phyloP scores from a whole-genome alignment of 495 filamentous ascomycete genomes.

The Gamarada debralockiae region DNA sequence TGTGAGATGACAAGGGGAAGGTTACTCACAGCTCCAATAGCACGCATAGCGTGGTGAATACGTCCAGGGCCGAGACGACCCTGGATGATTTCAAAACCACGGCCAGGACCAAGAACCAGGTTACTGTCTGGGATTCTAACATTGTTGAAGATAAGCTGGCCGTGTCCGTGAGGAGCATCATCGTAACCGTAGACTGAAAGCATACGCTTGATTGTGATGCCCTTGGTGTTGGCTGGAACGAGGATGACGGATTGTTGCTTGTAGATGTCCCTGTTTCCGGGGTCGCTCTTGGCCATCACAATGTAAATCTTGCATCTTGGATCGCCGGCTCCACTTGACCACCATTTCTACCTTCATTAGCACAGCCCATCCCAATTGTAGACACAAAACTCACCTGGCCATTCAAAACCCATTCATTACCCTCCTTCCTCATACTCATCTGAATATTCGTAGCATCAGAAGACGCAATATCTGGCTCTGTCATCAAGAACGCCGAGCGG shows the following conservation, averaged over 20 bases:
- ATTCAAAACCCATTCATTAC: slow-evolving; percentile 80
- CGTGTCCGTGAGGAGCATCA: slow-evolving; percentile 91
- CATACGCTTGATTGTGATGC: slow-evolving; percentile 81
- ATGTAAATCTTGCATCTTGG: slow-evolving; percentile 87
- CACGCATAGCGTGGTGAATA: slow-evolving; percentile 92
- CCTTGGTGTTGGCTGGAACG: slow-evolving; percentile 69
- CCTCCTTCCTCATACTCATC: slow-evolving; percentile 73
- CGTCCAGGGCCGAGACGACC: slow-evolving; percentile 87
- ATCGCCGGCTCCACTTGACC: slow-evolving; percentile 89
- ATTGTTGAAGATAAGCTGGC: slow-evolving; percentile 80
- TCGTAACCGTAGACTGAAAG: slow-evolving; percentile 90
- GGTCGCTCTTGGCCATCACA: slow-evolving; percentile 84
- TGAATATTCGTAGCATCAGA: slow-evolving; percentile 88
- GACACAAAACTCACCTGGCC: slow-evolving; percentile 56
- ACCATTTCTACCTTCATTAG: slow-evolving; percentile 72
- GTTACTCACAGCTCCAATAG: slow-evolving; percentile 64
- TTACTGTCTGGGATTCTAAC: slow-evolving; percentile 75
- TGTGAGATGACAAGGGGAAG: too few species aligned
- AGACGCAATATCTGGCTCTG: slow-evolving; percentile 79
- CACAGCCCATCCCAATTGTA: neutral
- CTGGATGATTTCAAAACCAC: slow-evolving; percentile 97
- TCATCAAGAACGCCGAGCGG: slow-evolving; percentile 90
- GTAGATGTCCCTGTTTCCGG: slow-evolving; percentile 69
- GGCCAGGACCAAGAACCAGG: slow-evolving; percentile 82
- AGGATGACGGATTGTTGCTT: slow-evolving; percentile 86